Base-by-base conservation (phyloP, 257 asterid genomes). In the Nicotiana undulata region DNA sequence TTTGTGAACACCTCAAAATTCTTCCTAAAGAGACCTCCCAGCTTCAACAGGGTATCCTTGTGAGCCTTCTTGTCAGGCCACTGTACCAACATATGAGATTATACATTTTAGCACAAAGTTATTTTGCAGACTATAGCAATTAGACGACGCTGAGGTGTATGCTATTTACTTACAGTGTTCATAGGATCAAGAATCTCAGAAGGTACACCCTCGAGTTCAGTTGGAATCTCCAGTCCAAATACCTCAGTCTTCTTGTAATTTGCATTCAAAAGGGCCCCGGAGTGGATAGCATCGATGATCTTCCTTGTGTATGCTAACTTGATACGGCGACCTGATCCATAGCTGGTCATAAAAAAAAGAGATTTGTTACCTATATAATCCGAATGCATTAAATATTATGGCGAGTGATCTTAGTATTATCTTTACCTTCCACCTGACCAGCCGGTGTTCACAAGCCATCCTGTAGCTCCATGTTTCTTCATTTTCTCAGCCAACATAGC, bases 381-480 rank as follows among this genome's bases (percentile, higher is more conserved):
- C 49, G n/a, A 34, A 1, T 66, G 75, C 13, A 74, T 15, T 26
- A 24, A 8, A 63, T 51, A 18, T 51, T 31, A 22, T 15, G 64
- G 28, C 1, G 31, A 29, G 46, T 59, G 7, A 51, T 10, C 80
- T 59, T 40, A 7, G 46, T 40, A 40, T 40, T 40, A 40, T 40
- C 46, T 40, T 40, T 91, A 94, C 97, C 98, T 94, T 88, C 98
- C 98, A 49, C 94, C 97, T 1, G 98, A 92, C 98, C 98, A 94
- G 68, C 98, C 98, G 29, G 98, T 94, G 86, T 94, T 92, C 22
- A 94, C 98, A 32, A 94, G 98, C 98, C 98, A 94, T 58, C 93
- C 98, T 4, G 97, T 92, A 32, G 98, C 96, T 29, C 98, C 97
- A 10, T 94, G 96, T 83, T 91, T 85, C 61, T 86, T 85, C 98